These are phyloP conservation scores for Microdochium nivale DNA, from an alignment of 2,329 filamentous ascomycete species.

Conservation along the genomic window DNA sequence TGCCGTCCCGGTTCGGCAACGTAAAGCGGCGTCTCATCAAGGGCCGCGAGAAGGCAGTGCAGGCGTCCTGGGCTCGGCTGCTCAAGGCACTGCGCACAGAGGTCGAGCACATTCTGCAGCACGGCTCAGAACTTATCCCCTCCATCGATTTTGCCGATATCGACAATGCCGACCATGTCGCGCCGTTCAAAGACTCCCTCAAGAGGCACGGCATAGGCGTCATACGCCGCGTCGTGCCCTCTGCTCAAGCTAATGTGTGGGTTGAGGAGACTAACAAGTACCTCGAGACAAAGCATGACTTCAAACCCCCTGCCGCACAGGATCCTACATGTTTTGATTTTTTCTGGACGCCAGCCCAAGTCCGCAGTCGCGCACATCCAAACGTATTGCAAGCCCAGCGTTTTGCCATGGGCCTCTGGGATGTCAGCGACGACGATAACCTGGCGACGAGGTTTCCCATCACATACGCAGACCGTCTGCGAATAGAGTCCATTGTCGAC, in stretches of 20 bases:
- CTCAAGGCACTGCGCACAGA: slow-evolving; percentile 42
- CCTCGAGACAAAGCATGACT: slow-evolving; percentile 37
- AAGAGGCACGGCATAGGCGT: slow-evolving; percentile 57
- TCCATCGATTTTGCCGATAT: slow-evolving; percentile 46
- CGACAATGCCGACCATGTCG: slow-evolving; percentile 34
- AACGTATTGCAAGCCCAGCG: slow-evolving; percentile 54
- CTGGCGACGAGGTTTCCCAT: slow-evolving; percentile 54
- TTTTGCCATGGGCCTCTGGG: slow-evolving; percentile 62
- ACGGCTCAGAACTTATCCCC: slow-evolving; percentile 44
- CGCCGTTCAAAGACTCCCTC: slow-evolving; percentile 47
- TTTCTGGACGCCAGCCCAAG: slow-evolving; percentile 65
- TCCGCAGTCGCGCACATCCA: slow-evolving; percentile 58
- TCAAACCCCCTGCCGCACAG: slow-evolving; percentile 47
- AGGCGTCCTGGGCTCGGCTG: slow-evolving; percentile 46
- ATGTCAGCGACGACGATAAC: slow-evolving; percentile 42
- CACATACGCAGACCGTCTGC: slow-evolving; percentile 60
- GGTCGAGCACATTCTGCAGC: slow-evolving; percentile 40
- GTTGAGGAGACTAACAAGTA: slow-evolving; percentile 54
- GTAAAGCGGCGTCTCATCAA: slow-evolving; percentile 46
- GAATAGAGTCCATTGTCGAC: slow-evolving; percentile 50
- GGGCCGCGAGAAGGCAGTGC: slow-evolving; percentile 44
- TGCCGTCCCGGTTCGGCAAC: slow-evolving; percentile 48
- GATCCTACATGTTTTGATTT: slow-evolving; percentile 65
- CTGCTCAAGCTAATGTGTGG: slow-evolving; percentile 44
- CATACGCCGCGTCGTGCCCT: slow-evolving; percentile 54